Conservation (phyloP, 108 stramenopile species). For the Pseudonitzschia multiseries region DNA sequence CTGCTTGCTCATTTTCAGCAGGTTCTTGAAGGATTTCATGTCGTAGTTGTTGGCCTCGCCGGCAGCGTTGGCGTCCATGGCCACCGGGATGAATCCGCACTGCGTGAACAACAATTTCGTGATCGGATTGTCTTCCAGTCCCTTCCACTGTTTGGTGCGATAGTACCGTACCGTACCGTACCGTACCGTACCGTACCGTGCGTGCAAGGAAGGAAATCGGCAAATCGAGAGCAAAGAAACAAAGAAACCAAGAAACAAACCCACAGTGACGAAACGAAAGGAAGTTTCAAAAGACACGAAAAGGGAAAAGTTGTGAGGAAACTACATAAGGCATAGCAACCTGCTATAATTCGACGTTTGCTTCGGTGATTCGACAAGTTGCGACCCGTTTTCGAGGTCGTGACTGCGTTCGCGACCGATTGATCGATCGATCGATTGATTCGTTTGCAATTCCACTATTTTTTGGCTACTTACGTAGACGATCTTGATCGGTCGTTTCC, state of each 20-base stretch:
- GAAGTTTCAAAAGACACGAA: too few species aligned
- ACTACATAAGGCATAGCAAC: too few species aligned
- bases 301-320: too few species aligned
- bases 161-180: conserved; percentile 4
- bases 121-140: conserved; percentile 79
- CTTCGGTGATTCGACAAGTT: too few species aligned
- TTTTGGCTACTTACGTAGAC: conserved; percentile 59
- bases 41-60: conserved; percentile 82
- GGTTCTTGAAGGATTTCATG: conserved; percentile 55
- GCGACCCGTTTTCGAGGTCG: too few species aligned
- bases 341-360: too few species aligned
- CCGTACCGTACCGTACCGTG: too few species aligned
- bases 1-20: conserved; percentile 59
- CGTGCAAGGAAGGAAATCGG: too few species aligned
- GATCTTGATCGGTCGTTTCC: conserved; percentile 75
- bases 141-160: conserved; percentile 63
- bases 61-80: conserved; percentile 77
- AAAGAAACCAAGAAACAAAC: too few species aligned
- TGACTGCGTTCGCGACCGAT: too few species aligned
- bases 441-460: not conserved
- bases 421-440: not conserved
- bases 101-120: conserved; percentile 68
- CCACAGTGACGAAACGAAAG: too few species aligned
- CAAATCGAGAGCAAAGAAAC: too few species aligned
- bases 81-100: conserved; percentile 81